Evolutionary conservation across 495 filamentous ascomycete genomes (phyloP), one percentile per base, ranked within the genome.

Genomic region (Cairneyella variabilis): DNA sequence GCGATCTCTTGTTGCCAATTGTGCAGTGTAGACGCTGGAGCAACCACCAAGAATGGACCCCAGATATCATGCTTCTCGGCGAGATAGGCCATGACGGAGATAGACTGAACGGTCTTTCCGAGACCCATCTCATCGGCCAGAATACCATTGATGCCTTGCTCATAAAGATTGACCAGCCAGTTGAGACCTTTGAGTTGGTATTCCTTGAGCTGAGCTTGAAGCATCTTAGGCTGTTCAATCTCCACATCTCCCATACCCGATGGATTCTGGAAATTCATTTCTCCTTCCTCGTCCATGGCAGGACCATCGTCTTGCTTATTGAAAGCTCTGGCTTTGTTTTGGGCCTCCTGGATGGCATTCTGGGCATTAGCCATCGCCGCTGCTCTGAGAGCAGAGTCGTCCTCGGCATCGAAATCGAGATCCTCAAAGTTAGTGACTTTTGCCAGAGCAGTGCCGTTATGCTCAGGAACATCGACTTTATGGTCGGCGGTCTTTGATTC

Each of bases 181-280:
- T 97, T 97, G 59, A 98, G 83, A 67, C 93, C 93, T 72, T 98
- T 98, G 63, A 98, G 69, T 72, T 98, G 93, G 70, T 98, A 98
- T 65, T 98, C 93, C 64, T 99, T 99, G 57, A 99, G 78, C 64
- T 92, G 86, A 51, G 89, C 90, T 58, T 86, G 89, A 62, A 99
- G 82, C 75, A 99, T 86, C 68, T 89, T 92, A 8, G 93, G 93
- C 67, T 99, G 93, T 48, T 89, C 83, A 56, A 99, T 88, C 62
- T 96, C 88, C 60, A 96, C 89, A 62, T 89, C 90, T 56, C 90
- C 91, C 69, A 99, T 78, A 62, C 91, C 90, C 3, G 91, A 90
- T 3, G 93, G 93, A 66, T 99, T 97, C 72, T 99, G 93, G 81
- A 99, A 99, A 71, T 97, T 97, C 87, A 99, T 88, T 69, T 99